Conservation (phyloP, 768 basidiomycete species). For the Lactarius hengduanensis region DNA sequence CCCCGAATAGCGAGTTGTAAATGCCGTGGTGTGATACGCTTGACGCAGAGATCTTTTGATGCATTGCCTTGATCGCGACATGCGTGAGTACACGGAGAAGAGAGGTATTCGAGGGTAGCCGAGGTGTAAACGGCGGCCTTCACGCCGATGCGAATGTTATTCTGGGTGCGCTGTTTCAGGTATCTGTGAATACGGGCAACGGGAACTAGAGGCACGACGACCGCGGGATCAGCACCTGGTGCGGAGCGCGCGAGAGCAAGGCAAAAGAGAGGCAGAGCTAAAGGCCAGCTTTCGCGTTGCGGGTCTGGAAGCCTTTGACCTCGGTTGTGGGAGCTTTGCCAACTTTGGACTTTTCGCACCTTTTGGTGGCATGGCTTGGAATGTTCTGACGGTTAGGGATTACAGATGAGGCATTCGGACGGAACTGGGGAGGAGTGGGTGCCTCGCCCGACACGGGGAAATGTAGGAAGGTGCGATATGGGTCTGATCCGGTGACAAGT, state of each 20-base stretch:
- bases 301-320: slow-evolving; percentile 26
- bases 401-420: too few species aligned
- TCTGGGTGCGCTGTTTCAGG: slow-evolving; percentile 86
- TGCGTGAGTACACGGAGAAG: neutral
- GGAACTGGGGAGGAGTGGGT: too few species aligned
- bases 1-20: slow-evolving; percentile 41
- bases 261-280: slow-evolving; percentile 2
- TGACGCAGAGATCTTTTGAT: slow-evolving; percentile 93
- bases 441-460: too few species aligned
- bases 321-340: slow-evolving; percentile 1
- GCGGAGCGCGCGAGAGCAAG: neutral
- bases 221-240: neutral
- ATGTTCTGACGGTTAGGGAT: too few species aligned
- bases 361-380: too few species aligned
- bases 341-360: slow-evolving; percentile 4
- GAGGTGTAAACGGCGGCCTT: slow-evolving; percentile 97
- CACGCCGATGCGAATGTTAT: slow-evolving; percentile 95
- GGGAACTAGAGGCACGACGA: slow-evolving; percentile 72
- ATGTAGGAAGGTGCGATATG: too few species aligned
- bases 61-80: slow-evolving; percentile 71
- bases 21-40: slow-evolving; percentile 66
- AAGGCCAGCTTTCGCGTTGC: slow-evolving; percentile 26
- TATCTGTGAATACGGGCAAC: slow-evolving; percentile 98
- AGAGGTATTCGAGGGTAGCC: slow-evolving; percentile 92
- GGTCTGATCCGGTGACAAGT: too few species aligned